These are phyloP conservation scores for Rosa rugosa DNA, from an alignment of 306 rosid genomes.

Conservation along the genomic window DNA sequence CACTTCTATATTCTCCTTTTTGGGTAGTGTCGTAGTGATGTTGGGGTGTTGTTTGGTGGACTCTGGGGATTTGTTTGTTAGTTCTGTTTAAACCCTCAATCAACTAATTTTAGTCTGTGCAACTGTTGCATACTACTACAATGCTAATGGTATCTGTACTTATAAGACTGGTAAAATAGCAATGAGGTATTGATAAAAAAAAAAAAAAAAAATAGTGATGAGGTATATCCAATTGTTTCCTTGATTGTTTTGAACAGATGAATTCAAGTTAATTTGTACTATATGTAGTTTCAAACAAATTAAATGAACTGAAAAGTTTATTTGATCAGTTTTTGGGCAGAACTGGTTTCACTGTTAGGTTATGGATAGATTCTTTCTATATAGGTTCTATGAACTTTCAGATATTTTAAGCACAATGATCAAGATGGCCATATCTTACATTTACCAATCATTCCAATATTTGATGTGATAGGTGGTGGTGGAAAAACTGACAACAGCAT, in stretches of 20 bases:
- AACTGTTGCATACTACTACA: not conserved
- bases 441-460: conserved; percentile 19
- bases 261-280: not conserved
- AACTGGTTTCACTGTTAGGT: not conserved
- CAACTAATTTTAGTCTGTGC: not conserved
- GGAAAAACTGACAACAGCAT: conserved; percentile 57
- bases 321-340: not conserved
- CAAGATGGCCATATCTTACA: conserved; percentile 5
- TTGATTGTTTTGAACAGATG: not conserved
- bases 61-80: not conserved
- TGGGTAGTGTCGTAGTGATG: not conserved
- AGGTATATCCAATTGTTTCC: not conserved
- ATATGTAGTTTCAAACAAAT: not conserved
- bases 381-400: not conserved
- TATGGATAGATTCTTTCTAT: not conserved
- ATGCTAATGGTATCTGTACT: not conserved
- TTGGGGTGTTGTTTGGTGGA: not conserved
- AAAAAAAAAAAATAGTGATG: not conserved
- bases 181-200: not conserved
- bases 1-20: not conserved
- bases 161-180: not conserved
- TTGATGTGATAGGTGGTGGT: conserved; percentile 62
- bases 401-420: not conserved
- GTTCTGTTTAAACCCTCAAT: not conserved
- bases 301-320: not conserved